phyloP scores from a whole-genome alignment of 768 basidiomycete species.

The Inosperma sp. region DNA sequence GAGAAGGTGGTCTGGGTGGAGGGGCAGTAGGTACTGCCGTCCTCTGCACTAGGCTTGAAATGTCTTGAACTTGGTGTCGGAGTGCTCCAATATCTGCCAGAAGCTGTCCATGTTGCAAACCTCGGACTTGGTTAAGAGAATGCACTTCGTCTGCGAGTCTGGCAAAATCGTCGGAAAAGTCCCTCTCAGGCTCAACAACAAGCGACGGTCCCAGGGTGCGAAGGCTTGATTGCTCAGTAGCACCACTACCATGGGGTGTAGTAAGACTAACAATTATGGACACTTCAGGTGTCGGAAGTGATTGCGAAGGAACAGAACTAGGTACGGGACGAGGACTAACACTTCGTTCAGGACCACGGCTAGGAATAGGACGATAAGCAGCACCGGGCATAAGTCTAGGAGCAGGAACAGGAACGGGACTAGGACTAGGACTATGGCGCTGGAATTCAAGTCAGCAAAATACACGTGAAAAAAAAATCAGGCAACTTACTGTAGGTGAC shows the following conservation, averaged over 20 bases:
- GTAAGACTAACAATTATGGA: slow-evolving; percentile 37
- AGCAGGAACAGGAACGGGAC: no score
- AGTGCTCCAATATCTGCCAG: slow-evolving; percentile 66
- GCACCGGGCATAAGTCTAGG: no score
- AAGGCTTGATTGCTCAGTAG: slow-evolving; percentile 32
- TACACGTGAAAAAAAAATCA: slow-evolving; percentile 3
- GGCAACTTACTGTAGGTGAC: slow-evolving; percentile 38
- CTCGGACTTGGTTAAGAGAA: slow-evolving; percentile 50
- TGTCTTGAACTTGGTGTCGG: slow-evolving; percentile 59
- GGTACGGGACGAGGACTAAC: background rate
- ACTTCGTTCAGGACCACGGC: no score
- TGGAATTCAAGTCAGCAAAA: slow-evolving; percentile 20
- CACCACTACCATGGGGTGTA: slow-evolving; percentile 37
- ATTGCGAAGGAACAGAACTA: slow-evolving; percentile 21
- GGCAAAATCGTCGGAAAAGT: slow-evolving; percentile 47
- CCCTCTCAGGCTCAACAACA: slow-evolving; percentile 42
- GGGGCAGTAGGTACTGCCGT: slow-evolving; percentile 30
- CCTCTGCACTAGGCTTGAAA: slow-evolving; percentile 53
- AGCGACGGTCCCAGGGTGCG: slow-evolving; percentile 33
- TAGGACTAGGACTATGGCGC: slow-evolving; percentile 3
- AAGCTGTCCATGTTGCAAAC: slow-evolving; percentile 60
- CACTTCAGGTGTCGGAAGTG: slow-evolving; percentile 34
- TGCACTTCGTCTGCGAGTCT: slow-evolving; percentile 53
- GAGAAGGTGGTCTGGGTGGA: background rate
- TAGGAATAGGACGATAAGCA: no score